Base-by-base conservation (phyloP, 441 rosid genomes). In the Erysimum cheiri region DNA sequence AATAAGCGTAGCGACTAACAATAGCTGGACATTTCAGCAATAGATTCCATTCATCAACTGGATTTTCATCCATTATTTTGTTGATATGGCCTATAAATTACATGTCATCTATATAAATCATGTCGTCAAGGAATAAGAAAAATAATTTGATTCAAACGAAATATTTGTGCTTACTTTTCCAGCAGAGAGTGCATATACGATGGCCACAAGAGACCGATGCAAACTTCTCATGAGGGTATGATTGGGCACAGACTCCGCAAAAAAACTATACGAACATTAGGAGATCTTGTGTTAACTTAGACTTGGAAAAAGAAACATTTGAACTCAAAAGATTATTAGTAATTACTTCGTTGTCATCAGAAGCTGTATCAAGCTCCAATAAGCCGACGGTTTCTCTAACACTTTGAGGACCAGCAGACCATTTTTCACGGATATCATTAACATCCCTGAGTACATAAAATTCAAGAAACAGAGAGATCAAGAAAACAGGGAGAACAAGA, bases 131-230 rank as follows among this genome's bases (percentile, higher is more conserved):
- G 7, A 39, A 3, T n/a, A 10, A 9, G 10, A 68, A 61, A 8
- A 28, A 55, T 5, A 0, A 37, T 47, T 52, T 13, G 19, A 55
- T n/a, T 22, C 1, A 39, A 71, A 41, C 5, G 19, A 53, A 15
- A 55, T 35, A 10, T 15, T 1, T 1, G 12, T 39, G 13, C 58
- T 10, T 64, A 90, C 99, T 91, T 87, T 64, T 76, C 99, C 98
- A 96, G 82, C 98, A 96, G 57, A 19, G 4, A 19, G 24, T 35
- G 76, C 98, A 92, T 68, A 85, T 85, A 48, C 88, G 97, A 74
- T 96, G 99, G 41, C 91, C 92, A 87, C 99, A 93, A 53, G 90
- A 84, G 70, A 86, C 90, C 41, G 96, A 81, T 58, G 64, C 52
- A 60, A 84, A 73, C 41, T 73, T 78, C 74, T 86, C 83, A 33